Evolutionary conservation across 2,329 filamentous ascomycete genomes (phyloP).

Genomic region (Monosporascus sp.): DNA sequence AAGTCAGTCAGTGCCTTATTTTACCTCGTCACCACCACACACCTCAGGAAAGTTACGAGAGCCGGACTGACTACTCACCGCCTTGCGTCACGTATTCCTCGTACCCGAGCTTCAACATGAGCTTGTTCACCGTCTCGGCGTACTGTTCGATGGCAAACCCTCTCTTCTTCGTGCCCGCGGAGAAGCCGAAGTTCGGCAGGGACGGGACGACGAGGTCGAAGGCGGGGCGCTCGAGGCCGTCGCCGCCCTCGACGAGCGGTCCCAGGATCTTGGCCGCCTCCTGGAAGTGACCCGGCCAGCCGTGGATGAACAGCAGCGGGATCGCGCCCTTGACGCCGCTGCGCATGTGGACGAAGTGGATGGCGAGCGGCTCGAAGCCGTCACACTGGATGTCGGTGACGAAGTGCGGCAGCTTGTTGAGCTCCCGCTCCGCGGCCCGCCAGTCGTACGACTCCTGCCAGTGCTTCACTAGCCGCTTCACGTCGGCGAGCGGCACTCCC

Average conservation of each 20-base stretch:
- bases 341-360: constrained; percentile 33
- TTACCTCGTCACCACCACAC: too few species aligned
- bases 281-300: constrained; percentile 61
- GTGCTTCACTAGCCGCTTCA: constrained; percentile 28
- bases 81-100: constrained; percentile 41
- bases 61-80: constrained; percentile 12
- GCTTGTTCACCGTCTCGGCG: constrained; percentile 57
- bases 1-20: background rate
- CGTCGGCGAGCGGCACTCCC: constrained; percentile 29
- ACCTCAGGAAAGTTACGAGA: too few species aligned
- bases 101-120: constrained; percentile 66
- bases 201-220: constrained; percentile 56
- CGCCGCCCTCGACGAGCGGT: constrained; percentile 30
- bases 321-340: constrained; percentile 24
- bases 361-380: constrained; percentile 29
- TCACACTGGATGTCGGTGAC: constrained; percentile 29
- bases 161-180: constrained; percentile 32
- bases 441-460: constrained; percentile 32
- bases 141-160: constrained; percentile 57
- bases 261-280: constrained; percentile 60
- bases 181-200: constrained; percentile 50
- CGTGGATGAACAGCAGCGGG: constrained; percentile 27
- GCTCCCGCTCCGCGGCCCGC: constrained; percentile 26
- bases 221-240: constrained; percentile 25
- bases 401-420: constrained; percentile 31